phyloP scores from a whole-genome alignment of 2,329 filamentous ascomycete genomes.

The Pseudogymnoascus sp. region DNA sequence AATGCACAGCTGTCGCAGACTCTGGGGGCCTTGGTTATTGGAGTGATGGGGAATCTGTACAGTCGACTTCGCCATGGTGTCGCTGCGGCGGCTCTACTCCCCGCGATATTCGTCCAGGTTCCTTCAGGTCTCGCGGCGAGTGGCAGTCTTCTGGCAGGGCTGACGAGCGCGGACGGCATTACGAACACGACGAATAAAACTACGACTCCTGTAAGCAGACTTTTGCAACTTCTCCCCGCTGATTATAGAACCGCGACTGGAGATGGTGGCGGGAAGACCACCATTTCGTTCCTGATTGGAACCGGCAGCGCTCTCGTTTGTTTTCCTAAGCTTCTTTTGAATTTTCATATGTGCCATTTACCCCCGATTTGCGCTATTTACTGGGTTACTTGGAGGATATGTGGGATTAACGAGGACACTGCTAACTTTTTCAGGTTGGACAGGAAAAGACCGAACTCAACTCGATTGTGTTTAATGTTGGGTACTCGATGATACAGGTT shows the following conservation, averaged over 20 bases:
- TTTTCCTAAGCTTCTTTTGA: conserved; percentile 16
- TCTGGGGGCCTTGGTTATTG: conserved; percentile 67
- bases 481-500: conserved; percentile 35
- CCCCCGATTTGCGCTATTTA: conserved; percentile 12
- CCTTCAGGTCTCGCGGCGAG: conserved; percentile 54
- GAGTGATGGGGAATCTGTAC: conserved; percentile 70
- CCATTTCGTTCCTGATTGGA: conserved; percentile 1
- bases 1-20: conserved; percentile 72
- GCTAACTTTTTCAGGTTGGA: background rate
- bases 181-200: conserved; percentile 29
- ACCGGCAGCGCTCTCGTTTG: conserved; percentile 14
- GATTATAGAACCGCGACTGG: background rate
- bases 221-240: background rate
- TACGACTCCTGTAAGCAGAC: conserved; percentile 1
- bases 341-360: conserved; percentile 2
- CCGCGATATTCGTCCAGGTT: conserved; percentile 72
- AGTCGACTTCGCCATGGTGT: conserved; percentile 54
- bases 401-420: background rate
- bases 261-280: background rate
- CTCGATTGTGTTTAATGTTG: conserved; percentile 34
- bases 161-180: conserved; percentile 49
- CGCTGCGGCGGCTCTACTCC: conserved; percentile 76
- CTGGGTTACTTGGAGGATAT: conserved; percentile 14
- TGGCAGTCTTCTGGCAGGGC: conserved; percentile 50
- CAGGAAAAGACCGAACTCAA: conserved; percentile 23